Evolutionary conservation across 768 basidiomycete genomes (phyloP).

Genomic region (Tylopilus subfusipes): DNA sequence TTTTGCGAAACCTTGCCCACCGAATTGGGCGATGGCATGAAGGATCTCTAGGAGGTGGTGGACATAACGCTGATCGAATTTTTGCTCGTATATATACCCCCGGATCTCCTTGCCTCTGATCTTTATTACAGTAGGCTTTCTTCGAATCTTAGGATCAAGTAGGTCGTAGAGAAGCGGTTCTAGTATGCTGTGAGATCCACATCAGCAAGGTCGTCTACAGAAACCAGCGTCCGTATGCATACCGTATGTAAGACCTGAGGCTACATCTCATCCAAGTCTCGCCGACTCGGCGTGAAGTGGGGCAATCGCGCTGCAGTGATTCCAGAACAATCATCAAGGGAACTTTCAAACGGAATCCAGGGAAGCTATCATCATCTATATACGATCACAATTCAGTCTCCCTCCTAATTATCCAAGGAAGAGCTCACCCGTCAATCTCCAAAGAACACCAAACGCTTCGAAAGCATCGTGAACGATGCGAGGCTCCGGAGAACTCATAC

Average conservation of each 20-base stretch:
- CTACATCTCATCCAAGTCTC: slow-evolving; percentile 98
- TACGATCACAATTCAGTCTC: slow-evolving; percentile 1
- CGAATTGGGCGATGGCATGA: slow-evolving; percentile 75
- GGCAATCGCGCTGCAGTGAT: slow-evolving; percentile 72
- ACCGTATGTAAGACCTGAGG: slow-evolving; percentile 89
- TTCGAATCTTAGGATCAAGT: slow-evolving; percentile 63
- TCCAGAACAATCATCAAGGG: slow-evolving; percentile 90
- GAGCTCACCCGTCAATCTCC: slow-evolving; percentile 77
- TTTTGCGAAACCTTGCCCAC: slow-evolving; percentile 84
- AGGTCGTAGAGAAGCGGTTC: slow-evolving; percentile 84
- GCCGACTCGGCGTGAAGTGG: slow-evolving; percentile 68
- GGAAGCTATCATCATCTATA: slow-evolving; percentile 74
- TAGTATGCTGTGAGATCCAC: slow-evolving; percentile 56
- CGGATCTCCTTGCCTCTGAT: slow-evolving; percentile 65
- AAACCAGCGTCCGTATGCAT: neutral
- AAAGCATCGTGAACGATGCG: slow-evolving; percentile 53
- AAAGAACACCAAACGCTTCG: slow-evolving; percentile 89
- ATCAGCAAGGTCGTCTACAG: neutral
- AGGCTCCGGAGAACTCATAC: slow-evolving; percentile 55
- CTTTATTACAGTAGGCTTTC: slow-evolving; percentile 45
- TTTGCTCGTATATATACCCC: slow-evolving; percentile 63
- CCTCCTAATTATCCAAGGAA: neutral
- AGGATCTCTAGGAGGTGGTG: slow-evolving; percentile 76
- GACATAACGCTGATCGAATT: slow-evolving; percentile 73
- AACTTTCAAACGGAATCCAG: slow-evolving; percentile 78